These are phyloP conservation scores for Glutinoglossum americanum DNA, from an alignment of 495 filamentous ascomycete genomes.

Conservation along the genomic window DNA sequence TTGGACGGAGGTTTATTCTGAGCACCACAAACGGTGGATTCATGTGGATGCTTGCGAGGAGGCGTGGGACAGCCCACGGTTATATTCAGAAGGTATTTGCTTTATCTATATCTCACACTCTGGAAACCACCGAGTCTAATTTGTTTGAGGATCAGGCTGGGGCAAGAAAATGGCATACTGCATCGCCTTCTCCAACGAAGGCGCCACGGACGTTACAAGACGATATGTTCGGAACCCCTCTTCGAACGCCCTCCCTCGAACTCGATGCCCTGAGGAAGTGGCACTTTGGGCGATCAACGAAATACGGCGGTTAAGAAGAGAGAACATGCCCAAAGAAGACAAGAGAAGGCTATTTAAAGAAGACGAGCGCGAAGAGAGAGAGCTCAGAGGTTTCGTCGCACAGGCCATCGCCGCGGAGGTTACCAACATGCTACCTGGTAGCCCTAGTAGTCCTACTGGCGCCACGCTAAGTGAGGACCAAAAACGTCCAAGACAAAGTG, in stretches of 20 bases:
- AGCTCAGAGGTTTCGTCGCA: conserved; percentile 57
- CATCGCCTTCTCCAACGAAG: conserved; percentile 89
- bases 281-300: conserved; percentile 75
- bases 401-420: conserved; percentile 44
- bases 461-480: conserved; percentile 9
- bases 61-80: conserved; percentile 78
- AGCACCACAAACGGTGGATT: conserved; percentile 85
- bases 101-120: conserved; percentile 6
- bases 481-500: conserved; percentile 8
- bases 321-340: conserved; percentile 58
- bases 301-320: conserved; percentile 60
- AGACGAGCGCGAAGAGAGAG: conserved; percentile 66
- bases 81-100: conserved; percentile 64
- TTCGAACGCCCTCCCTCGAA: conserved; percentile 50
- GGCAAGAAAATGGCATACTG: conserved; percentile 88
- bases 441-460: conserved; percentile 2
- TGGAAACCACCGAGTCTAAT: conserved; percentile 5
- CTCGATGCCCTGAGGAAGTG: conserved; percentile 64
- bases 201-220: conserved; percentile 84
- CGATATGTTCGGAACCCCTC: conserved; percentile 76
- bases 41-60: conserved; percentile 93
- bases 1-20: conserved; percentile 95
- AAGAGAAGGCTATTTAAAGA: conserved; percentile 69
- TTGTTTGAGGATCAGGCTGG: conserved; percentile 35
- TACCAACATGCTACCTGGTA: conserved; percentile 28